Percentiles rank a stretch among this genome's conserved stretches.
phyloP scores from a whole-genome alignment of 2,329 filamentous ascomycete species.

The Stemphylium beticola region DNA sequence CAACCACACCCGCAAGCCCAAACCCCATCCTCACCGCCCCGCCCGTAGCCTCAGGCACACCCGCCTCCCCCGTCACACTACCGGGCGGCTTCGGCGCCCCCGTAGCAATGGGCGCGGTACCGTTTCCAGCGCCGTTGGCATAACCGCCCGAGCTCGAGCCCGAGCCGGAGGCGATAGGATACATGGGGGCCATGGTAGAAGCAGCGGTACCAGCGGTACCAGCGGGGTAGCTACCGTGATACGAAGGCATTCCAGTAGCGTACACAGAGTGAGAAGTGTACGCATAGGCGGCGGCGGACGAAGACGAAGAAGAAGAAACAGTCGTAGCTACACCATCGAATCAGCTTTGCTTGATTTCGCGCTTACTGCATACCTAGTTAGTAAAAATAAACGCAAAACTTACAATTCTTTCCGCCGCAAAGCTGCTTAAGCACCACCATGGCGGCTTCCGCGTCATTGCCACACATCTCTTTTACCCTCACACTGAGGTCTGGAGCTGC shows the following conservation, averaged over 20 bases:
- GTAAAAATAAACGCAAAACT: too few relatives aligned
- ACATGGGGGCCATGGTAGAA: conserved; percentile 6
- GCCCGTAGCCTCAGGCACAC: conserved; percentile 21
- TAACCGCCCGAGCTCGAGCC: too few relatives aligned
- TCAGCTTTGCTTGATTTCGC: too few relatives aligned
- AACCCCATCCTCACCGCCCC: conserved; percentile 33
- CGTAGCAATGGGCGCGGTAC: conserved; percentile 13
- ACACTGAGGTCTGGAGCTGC: conserved; percentile 32
- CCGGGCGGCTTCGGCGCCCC: conserved; percentile 10
- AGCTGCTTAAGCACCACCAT: conserved; percentile 35
- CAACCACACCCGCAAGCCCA: conserved; percentile 31
- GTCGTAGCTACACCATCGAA: conserved; percentile 14
- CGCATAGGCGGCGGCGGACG: too few relatives aligned
- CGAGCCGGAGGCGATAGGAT: conserved; percentile 6
- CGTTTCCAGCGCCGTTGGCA: conserved; percentile 5
- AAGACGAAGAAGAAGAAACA: too few relatives aligned
- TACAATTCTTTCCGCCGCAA: too few relatives aligned
- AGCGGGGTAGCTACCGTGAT: too few relatives aligned
- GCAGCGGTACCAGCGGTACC: too few relatives aligned
- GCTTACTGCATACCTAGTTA: too few relatives aligned
- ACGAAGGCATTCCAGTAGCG: too few relatives aligned
- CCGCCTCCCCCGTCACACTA: conserved; percentile 11
- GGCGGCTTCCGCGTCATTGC: conserved; percentile 28
- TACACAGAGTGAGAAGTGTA: too few relatives aligned
- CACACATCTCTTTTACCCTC: conserved; percentile 35